Base-by-base conservation (phyloP, 2,329 filamentous ascomycete species). In the Lecanosticta acicola region DNA sequence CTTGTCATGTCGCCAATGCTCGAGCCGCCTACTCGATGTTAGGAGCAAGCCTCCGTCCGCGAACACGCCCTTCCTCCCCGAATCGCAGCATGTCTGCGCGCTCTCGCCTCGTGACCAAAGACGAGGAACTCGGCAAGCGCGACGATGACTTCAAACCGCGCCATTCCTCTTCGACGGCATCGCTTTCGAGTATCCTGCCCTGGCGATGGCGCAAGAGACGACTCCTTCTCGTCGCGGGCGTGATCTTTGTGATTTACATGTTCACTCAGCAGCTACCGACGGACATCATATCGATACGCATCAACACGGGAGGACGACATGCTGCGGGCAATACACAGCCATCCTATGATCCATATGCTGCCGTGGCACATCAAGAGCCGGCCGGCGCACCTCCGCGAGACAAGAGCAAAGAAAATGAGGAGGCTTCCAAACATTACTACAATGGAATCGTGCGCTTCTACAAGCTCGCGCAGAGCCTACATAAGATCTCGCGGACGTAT, bases 361-460 rank as follows among this genome's bases (percentile, higher is more conserved):
- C 46, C 1, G 43, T 48, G n/a, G 33, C 35, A 43, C 29, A 49
- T 36, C 34, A 50, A 48, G 51, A 55, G 41, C 61, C 59, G 7
- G 53, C 43, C 19, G 59, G 54, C 17, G 42, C 55, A 29, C 59
- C 39, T 32, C 63, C 47, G 48, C 49, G 39, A 49, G 45, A 45
- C 4, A 18, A 54, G 18, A 45, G 52, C 19, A 36, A 36, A 21
- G 53, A 48, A 11, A 48, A 54, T 8, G 50, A 51, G 10, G 55
- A 54, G 36, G 42, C 21, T 49, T 52, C 41, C 48, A 63, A 64
- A 45, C 67, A 73, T 50, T 74, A 74, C 41, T 91, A 84, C 64
- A 79, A 83, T 51, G 89, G 87, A 1, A 78, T 78, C 1, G 74
- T 94, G 55, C 79, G 73, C 57, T 90, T 87, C 61, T 78, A 77